These are phyloP conservation scores for Yamagishiella unicocca DNA, from an alignment of 139 green algal species.

Conservation along the genomic window DNA sequence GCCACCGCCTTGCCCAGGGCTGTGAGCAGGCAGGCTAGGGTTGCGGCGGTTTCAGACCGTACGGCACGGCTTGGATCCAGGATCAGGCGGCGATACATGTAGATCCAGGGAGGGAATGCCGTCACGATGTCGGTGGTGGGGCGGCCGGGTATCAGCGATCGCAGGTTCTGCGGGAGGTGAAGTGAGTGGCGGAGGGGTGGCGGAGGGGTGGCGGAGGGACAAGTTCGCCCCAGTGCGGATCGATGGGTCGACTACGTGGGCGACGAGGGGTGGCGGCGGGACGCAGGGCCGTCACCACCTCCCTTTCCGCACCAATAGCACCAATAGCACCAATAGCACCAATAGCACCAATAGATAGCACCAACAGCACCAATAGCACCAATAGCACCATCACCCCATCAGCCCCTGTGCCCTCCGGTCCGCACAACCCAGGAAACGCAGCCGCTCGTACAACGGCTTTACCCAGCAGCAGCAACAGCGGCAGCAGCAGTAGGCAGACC, in stretches of 20 bases:
- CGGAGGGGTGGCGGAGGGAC: not conserved
- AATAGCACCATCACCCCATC: too few relatives aligned
- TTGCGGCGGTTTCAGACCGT: slow-evolving; percentile 64
- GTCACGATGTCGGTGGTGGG: slow-evolving; percentile 48
- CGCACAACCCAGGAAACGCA: too few relatives aligned
- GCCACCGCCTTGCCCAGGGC: slow-evolving; percentile 57
- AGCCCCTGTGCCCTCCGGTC: too few relatives aligned
- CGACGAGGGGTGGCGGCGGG: too few relatives aligned
- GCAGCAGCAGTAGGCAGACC: not conserved
- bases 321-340: too few relatives aligned
- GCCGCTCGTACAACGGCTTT: too few relatives aligned
- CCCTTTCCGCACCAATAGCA: not conserved
- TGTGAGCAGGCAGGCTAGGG: slow-evolving; percentile 62
- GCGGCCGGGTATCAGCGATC: slow-evolving; percentile 53
- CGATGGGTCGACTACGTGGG: too few relatives aligned
- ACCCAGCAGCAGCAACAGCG: too few relatives aligned
- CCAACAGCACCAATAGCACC: too few relatives aligned
- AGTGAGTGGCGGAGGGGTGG: not conserved
- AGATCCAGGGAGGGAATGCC: slow-evolving; percentile 77
- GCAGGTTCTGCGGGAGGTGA: slow-evolving; percentile 50
- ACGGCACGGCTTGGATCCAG: slow-evolving; percentile 80
- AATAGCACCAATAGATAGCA: too few relatives aligned
- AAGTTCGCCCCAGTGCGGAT: too few relatives aligned
- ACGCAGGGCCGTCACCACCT: not conserved
- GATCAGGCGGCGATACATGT: slow-evolving; percentile 76